phyloP scores from a whole-genome alignment of 371 early-diverging fungal genomes.

The Chytridiales sp. region DNA sequence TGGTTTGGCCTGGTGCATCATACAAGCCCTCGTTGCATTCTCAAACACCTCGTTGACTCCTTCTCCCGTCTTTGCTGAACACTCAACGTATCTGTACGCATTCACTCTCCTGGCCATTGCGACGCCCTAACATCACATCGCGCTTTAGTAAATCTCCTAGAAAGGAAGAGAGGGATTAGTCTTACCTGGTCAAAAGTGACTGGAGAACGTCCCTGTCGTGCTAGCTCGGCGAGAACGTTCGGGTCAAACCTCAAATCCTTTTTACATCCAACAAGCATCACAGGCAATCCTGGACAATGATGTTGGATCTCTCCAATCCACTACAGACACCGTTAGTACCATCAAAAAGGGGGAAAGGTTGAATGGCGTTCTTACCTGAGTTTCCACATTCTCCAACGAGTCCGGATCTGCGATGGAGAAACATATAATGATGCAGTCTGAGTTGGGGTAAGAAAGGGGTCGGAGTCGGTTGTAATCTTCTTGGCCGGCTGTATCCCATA shows the following conservation, averaged over 20 bases:
- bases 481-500: slow-evolving; percentile 98
- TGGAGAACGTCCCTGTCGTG: slow-evolving; percentile 71
- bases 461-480: slow-evolving; percentile 92
- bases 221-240: slow-evolving; percentile 79
- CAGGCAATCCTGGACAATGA: slow-evolving; percentile 85
- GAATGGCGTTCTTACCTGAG: slow-evolving; percentile 25
- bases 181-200: slow-evolving; percentile 74
- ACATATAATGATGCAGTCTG: slow-evolving; percentile 83
- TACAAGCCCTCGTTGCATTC: slow-evolving; percentile 88
- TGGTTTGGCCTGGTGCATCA: too few relatives aligned
- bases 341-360: slow-evolving; percentile 4
- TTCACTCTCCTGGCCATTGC: slow-evolving; percentile 75
- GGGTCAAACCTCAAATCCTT: slow-evolving; percentile 86
- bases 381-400: slow-evolving; percentile 85
- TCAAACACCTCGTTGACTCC: slow-evolving; percentile 93
- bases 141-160: neutral
- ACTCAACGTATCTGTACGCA: slow-evolving; percentile 89
- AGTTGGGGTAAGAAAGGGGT: slow-evolving; percentile 90
- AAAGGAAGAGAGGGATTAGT: neutral
- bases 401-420: slow-evolving; percentile 59
- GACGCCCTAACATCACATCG: slow-evolving; percentile 48
- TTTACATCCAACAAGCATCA: slow-evolving; percentile 89
- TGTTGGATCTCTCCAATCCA: slow-evolving; percentile 93
- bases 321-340: slow-evolving; percentile 69
- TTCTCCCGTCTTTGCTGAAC: slow-evolving; percentile 88